Percentiles rank a stretch among this genome's conserved stretches.
Conservation (phyloP, 306 rosid genomes). For the Quercus engelmannii region DNA sequence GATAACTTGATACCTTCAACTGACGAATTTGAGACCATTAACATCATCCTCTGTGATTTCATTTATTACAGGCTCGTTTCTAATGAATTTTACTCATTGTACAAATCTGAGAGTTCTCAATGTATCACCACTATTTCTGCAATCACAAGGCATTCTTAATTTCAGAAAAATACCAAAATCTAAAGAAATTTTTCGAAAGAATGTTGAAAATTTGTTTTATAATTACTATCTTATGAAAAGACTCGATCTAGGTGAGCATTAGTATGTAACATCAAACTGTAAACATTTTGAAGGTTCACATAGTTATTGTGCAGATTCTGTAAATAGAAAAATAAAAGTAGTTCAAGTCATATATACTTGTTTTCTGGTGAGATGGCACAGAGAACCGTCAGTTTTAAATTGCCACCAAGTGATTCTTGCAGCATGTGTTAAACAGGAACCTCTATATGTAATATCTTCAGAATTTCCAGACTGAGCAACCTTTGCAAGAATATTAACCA, state of each 20-base stretch:
- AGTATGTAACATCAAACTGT: not conserved
- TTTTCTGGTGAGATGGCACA: constrained; percentile 69
- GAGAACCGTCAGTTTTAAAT: constrained; percentile 74
- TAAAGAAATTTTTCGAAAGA: not conserved
- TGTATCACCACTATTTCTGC: constrained; percentile 66
- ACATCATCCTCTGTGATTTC: constrained; percentile 84
- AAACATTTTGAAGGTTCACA: not conserved
- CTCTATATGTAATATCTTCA: constrained; percentile 43
- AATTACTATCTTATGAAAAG: not conserved
- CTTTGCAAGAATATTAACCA: constrained; percentile 63
- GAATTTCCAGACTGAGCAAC: constrained; percentile 40
- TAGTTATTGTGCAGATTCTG: not conserved
- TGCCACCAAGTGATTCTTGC: constrained; percentile 83
- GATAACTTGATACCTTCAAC: constrained; percentile 57
- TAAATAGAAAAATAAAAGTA: not conserved
- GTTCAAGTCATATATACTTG: constrained; percentile 45
- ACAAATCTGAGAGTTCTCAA: constrained; percentile 81
- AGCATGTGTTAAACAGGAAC: constrained; percentile 73
- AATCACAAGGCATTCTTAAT: constrained; percentile 29
- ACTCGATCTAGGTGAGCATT: not conserved
- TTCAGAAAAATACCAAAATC: constrained; percentile 1
- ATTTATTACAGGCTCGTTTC: constrained; percentile 76
- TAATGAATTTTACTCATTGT: constrained; percentile 65
- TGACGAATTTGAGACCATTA: constrained; percentile 80
- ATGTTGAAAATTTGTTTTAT: not conserved